Evolutionary conservation across 2,329 filamentous ascomycete species (phyloP).

Genomic region (Reticulascus tulasneorum): DNA sequence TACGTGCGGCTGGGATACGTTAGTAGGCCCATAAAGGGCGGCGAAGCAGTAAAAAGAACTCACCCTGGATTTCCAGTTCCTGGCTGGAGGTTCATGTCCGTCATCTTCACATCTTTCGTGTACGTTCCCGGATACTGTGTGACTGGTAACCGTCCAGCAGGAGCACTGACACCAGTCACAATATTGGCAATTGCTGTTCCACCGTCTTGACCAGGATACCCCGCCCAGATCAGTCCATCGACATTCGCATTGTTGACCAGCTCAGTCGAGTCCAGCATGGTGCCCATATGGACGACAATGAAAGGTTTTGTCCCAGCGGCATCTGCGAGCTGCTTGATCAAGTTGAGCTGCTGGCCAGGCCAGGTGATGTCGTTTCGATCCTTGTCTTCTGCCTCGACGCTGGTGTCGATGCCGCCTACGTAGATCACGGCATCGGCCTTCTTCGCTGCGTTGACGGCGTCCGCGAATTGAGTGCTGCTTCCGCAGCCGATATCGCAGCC

Average conservation of each 20-base stretch:
- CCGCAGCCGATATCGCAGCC: background rate
- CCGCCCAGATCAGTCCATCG: background rate
- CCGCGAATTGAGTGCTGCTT: background rate
- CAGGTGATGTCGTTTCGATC: constrained; percentile 50
- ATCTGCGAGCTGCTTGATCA: constrained; percentile 35
- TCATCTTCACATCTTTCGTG: constrained; percentile 44
- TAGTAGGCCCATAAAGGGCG: no score
- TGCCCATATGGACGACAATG: constrained; percentile 47
- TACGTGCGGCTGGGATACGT: constrained; percentile 47
- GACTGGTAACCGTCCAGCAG: constrained; percentile 49
- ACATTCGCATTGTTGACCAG: constrained; percentile 14
- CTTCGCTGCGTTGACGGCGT: constrained; percentile 33
- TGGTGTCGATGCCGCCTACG: constrained; percentile 50
- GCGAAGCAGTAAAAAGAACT: no score
- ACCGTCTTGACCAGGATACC: constrained; percentile 52
- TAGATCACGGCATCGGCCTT: constrained; percentile 49
- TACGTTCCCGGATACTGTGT: constrained; percentile 54
- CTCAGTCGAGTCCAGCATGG: constrained; percentile 24
- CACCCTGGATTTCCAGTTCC: constrained; percentile 38
- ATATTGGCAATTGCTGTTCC: constrained; percentile 52
- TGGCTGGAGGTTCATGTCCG: constrained; percentile 51
- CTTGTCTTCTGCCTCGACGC: constrained; percentile 45
- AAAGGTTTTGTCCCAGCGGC: constrained; percentile 44
- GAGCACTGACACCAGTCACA: constrained; percentile 43
- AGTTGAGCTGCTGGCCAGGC: constrained; percentile 45